These are phyloP conservation scores for Syzygium jambos DNA, from an alignment of 345 rosid species.

Conservation along the genomic window DNA sequence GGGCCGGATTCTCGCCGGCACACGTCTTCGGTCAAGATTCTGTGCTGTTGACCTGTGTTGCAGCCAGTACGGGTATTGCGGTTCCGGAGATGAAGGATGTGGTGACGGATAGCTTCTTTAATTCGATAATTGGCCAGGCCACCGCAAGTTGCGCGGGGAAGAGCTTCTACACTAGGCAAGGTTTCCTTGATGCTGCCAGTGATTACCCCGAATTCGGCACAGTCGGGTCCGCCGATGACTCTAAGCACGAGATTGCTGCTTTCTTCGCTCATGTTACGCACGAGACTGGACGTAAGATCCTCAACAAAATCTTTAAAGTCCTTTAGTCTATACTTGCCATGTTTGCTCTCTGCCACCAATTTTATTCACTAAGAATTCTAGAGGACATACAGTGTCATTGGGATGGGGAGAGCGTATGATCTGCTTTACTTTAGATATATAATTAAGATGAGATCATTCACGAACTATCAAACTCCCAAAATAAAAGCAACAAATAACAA, in stretches of 20 bases:
- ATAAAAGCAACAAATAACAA: background rate
- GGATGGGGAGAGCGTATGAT: background rate
- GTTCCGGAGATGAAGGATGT: constrained; percentile 14
- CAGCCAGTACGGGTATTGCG: constrained; percentile 32
- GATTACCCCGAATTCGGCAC: constrained; percentile 48
- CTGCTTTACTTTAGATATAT: background rate
- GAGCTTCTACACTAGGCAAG: constrained; percentile 46
- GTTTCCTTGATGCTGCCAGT: constrained; percentile 41
- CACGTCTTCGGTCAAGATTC: constrained; percentile 9
- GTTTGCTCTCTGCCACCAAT: background rate
- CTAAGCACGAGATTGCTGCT: constrained; percentile 66
- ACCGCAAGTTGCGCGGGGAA: constrained; percentile 41
- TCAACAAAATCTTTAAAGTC: background rate
- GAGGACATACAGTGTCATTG: background rate
- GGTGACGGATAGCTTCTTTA: constrained; percentile 42
- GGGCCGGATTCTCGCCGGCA: background rate
- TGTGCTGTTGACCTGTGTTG: constrained; percentile 29
- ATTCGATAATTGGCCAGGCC: constrained; percentile 43
- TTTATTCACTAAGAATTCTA: background rate
- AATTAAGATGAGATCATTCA: background rate
- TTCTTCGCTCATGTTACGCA: constrained; percentile 80
- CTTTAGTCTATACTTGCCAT: background rate
- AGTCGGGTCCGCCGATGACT: constrained; percentile 35
- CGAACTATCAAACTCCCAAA: background rate
- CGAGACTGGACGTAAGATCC: constrained; percentile 68